Base-by-base conservation (phyloP, 257 asterid species). In the Asclepias syriaca region DNA sequence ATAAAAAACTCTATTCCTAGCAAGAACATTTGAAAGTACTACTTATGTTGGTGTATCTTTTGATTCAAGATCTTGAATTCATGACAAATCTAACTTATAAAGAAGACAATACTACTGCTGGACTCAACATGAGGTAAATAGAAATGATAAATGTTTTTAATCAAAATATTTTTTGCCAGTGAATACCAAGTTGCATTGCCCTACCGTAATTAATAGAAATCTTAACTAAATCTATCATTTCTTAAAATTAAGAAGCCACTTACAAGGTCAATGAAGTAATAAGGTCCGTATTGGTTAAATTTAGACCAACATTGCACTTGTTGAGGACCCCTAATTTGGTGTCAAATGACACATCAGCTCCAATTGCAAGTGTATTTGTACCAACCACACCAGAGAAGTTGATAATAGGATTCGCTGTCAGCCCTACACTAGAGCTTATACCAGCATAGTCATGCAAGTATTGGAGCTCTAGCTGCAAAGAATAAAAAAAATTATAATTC, bases 321-420 rank as follows among this genome's bases (percentile, higher is more conserved):
- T 68, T 67, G 51, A 57, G 22, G 24, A 69, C 37, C 6, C 78
- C 73, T 2, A 68, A 27, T 60, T 68, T 68, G 48, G 68, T 74
- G 68, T 74, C 78, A 46, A 74, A 74, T 9, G 73, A 48, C 72
- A 73, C 69, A 29, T 73, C 77, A 45, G 68, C 27, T 46, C 78
- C 73, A 2, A 74, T 67, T 22, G 73, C 78, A 58, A 53, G 40
- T 5, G n/a, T 18, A 45, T 74, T 74, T 19, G 50, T 66, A 11
- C 73, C 78, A 37, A 74, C 34, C 37, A 74, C 72, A 67, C 78
- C 68, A 11, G 73, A 74, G 69, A 74, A 40, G 73, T 74, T 67
- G 63, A 74, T 24, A 9, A 74, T 34, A 50, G 78, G 60, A 10
- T 67, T 73, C 24, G 78, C 63, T 45, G 74, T 57, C 69, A 74